Evolutionary conservation across 2,329 filamentous ascomycete species (phyloP).

Genomic region (Fusarium xylarioides): DNA sequence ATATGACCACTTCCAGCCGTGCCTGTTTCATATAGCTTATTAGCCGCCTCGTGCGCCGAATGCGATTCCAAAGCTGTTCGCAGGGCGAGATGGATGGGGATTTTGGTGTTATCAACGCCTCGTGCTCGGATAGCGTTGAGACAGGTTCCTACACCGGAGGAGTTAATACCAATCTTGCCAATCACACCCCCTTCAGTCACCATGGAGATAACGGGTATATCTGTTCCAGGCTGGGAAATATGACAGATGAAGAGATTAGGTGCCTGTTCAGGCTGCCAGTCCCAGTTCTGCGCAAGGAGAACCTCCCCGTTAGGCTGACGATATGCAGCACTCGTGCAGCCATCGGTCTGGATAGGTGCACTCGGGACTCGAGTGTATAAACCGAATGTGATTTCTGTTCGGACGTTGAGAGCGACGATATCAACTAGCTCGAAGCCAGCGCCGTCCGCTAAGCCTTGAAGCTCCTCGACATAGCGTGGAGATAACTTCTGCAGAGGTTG

Average conservation of each 20-base stretch:
- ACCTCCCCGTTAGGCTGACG: conserved; percentile 39
- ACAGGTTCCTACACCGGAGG: conserved; percentile 64
- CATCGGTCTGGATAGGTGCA: conserved; percentile 52
- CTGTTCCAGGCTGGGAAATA: conserved; percentile 51
- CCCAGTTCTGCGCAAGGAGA: conserved; percentile 67
- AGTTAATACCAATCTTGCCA: conserved; percentile 73
- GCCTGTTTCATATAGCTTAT: conserved; percentile 7
- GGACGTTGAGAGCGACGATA: conserved; percentile 64
- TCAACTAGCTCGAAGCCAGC: conserved; percentile 56
- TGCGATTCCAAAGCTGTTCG: conserved; percentile 62
- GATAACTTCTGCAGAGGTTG: conserved; percentile 7
- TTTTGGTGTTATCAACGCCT: conserved; percentile 57
- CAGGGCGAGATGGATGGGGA: conserved; percentile 71
- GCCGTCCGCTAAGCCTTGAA: conserved; percentile 63
- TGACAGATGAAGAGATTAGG: conserved; percentile 59
- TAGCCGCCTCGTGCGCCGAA: conserved; percentile 7
- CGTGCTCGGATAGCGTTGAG: conserved; percentile 69
- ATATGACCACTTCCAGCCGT: conserved; percentile 38
- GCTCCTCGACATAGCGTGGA: conserved; percentile 46
- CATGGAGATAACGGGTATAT: conserved; percentile 59
- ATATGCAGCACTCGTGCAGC: conserved; percentile 64
- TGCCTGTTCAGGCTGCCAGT: conserved; percentile 63
- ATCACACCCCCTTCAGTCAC: conserved; percentile 69
- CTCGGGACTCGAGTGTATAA: conserved; percentile 50
- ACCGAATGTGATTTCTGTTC: conserved; percentile 53